A percentile compares a stretch with the other conserved stretches of the same genome.
phyloP scores from a whole-genome alignment of 305 asterid species.

The Stenogyne calaminthoides region DNA sequence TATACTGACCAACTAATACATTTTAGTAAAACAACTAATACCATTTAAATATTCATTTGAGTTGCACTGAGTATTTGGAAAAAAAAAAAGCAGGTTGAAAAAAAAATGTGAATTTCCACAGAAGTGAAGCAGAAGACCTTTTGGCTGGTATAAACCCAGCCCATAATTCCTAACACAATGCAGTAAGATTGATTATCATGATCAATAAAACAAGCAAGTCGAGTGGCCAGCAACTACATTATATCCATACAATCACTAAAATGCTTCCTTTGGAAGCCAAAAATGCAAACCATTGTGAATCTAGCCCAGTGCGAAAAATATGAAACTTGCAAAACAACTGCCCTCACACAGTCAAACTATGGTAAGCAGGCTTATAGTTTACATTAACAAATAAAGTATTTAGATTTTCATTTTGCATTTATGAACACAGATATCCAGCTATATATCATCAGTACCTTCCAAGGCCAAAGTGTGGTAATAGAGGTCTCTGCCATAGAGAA shows the following conservation, averaged over 20 bases:
- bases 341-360: slow-evolving; percentile 8
- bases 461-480: slow-evolving; percentile 98
- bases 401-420: slow-evolving; percentile 16
- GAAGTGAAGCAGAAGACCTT: not conserved
- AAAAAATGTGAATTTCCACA: no score
- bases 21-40: no score
- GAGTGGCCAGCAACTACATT: slow-evolving; percentile 16
- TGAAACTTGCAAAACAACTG: slow-evolving; percentile 5
- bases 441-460: slow-evolving; percentile 70
- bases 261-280: slow-evolving; percentile 30
- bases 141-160: not conserved
- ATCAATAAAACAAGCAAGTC: slow-evolving; percentile 11
- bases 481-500: slow-evolving; percentile 99
- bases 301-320: not conserved
- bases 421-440: slow-evolving; percentile 6
- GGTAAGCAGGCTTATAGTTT: not conserved
- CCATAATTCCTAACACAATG: slow-evolving; percentile 5
- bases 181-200: slow-evolving; percentile 20
- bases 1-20: no score
- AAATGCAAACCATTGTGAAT: slow-evolving; percentile 13
- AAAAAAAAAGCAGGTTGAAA: no score
- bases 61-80: no score
- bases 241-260: slow-evolving; percentile 28
- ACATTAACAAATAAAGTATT: slow-evolving; percentile 6
- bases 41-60: no score